A percentile compares a stretch with the other conserved stretches of the same genome.
phyloP scores from a whole-genome alignment of 1,139 yeast species.

The Candida anutae region DNA sequence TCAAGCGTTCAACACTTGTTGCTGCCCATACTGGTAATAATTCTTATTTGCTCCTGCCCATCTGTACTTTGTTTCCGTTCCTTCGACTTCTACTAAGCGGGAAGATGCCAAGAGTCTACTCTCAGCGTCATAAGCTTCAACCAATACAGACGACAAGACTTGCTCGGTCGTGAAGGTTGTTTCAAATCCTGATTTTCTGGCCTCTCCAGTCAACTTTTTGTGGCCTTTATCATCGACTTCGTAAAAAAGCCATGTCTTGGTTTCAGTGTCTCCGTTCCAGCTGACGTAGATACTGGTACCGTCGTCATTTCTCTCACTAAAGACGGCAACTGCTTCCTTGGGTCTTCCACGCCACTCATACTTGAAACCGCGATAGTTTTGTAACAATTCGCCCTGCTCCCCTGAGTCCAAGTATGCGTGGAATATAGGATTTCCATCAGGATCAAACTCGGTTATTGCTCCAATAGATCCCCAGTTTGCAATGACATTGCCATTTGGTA shows the following conservation, averaged over 20 bases:
- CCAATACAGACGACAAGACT: slow-evolving; percentile 9
- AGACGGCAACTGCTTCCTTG: slow-evolving; percentile 22
- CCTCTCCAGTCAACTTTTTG: slow-evolving; percentile 12
- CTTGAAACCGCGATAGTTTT: slow-evolving; percentile 31
- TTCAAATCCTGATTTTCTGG: slow-evolving; percentile 21
- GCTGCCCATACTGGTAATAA: too few species aligned
- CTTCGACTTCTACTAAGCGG: too few species aligned
- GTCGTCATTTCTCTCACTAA: slow-evolving; percentile 9
- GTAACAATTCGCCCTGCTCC: slow-evolving; percentile 14
- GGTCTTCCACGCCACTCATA: slow-evolving; percentile 29
- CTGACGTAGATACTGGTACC: slow-evolving; percentile 21
- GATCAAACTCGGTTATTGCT: slow-evolving; percentile 26
- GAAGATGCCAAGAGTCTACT: slow-evolving; percentile 8
- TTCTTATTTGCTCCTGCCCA: too few species aligned
- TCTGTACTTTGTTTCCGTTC: too few species aligned
- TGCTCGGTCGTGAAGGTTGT: slow-evolving; percentile 11
- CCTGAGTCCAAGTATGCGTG: slow-evolving; percentile 29
- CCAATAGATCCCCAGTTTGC: slow-evolving; percentile 36
- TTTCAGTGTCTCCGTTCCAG: slow-evolving; percentile 35
- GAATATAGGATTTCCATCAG: slow-evolving; percentile 20
- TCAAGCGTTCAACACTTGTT: too few species aligned
- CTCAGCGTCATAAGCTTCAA: slow-evolving; percentile 14
- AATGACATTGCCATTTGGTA: slow-evolving; percentile 27
- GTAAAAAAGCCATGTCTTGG: slow-evolving; percentile 21
- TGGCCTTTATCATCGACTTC: slow-evolving; percentile 8